phyloP scores from a whole-genome alignment of 257 asterid species.

The Ligustrum vulgare region DNA sequence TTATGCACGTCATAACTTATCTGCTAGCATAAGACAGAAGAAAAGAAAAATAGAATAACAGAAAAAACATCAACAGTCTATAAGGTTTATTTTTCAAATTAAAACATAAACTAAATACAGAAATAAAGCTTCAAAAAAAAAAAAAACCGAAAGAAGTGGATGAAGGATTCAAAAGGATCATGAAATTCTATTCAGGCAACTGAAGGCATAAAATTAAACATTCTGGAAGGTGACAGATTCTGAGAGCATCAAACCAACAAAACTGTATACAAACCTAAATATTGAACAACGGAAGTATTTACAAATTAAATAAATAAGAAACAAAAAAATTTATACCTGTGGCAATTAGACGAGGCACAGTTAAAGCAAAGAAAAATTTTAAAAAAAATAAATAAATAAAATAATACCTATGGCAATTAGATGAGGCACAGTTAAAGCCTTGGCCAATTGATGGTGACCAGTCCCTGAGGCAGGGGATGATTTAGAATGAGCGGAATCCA shows the following conservation, averaged over 20 bases:
- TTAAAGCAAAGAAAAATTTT: neutral
- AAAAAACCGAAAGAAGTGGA: neutral
- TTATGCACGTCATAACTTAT: no score
- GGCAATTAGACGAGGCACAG: no score
- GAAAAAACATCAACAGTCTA: no score
- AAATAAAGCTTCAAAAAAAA: neutral
- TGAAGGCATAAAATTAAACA: neutral
- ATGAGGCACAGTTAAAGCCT: conserved; percentile 73
- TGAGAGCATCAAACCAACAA: neutral
- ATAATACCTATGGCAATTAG: conserved; percentile 71
- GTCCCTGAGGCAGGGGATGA: conserved; percentile 41
- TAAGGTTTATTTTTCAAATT: neutral
- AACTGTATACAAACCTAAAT: neutral
- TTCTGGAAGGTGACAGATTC: neutral
- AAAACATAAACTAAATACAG: neutral
- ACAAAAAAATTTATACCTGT: neutral
- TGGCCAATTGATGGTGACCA: conserved; percentile 61
- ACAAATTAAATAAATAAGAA: neutral
- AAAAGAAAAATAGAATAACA: no score
- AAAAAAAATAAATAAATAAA: neutral
- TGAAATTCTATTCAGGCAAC: neutral
- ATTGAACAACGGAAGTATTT: neutral
- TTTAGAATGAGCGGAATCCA: conserved; percentile 59
- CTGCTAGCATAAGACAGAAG: no score
- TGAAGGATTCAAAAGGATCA: neutral